Evolutionary conservation across 2,329 filamentous ascomycete species (phyloP), one percentile per base, ranked within the genome.

Genomic region (Neocatenulostroma microsporum): DNA sequence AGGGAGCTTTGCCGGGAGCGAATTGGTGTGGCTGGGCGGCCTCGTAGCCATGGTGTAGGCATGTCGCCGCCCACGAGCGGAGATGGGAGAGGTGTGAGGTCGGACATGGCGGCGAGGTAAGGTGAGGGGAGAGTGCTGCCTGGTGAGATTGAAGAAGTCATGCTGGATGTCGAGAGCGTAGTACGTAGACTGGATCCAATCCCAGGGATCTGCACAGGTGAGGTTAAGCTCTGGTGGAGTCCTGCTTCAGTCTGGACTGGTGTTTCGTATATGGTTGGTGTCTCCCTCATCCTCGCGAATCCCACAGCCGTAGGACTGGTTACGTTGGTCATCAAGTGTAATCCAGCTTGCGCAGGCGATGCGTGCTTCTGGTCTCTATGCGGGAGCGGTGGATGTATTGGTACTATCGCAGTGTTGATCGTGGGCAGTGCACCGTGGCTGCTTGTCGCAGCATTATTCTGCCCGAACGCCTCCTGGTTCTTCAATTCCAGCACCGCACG

Each of bases 51-150:
- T n/a, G n/a, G n/a, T n/a, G n/a, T n/a, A n/a, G n/a, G n/a, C n/a
- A n/a, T n/a, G n/a, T n/a, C n/a, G 27, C 50, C n/a, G 19, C 37
- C 44, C 41, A 64, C 59, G 7, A 70, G 53, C 19, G 68, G 68
- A 10, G 68, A 70, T 4, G 68, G 68, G n/a, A 72, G 57, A 24
- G 68, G 68, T n/a, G 68, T 72, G 35, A 72, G 60, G 47, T 72
- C 68, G 29, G 61, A 49, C 53, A 72, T 62, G 11, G 68, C 64
- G 40, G 63, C 62, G 17, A 72, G 58, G 18, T 63, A 64, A 18
- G 68, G 68, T 39, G 67, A 70, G 19, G 66, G 62, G 15, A 70
- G 54, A 21, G 61, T 61, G 9, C 67, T 67, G 28, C 56, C 61
- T 9, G 63, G 64, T 25, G 66, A 69, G 14, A 67, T 48, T 20